Conservation (phyloP, 1,284 basidiomycete species). For the Marasmius fiardii region DNA sequence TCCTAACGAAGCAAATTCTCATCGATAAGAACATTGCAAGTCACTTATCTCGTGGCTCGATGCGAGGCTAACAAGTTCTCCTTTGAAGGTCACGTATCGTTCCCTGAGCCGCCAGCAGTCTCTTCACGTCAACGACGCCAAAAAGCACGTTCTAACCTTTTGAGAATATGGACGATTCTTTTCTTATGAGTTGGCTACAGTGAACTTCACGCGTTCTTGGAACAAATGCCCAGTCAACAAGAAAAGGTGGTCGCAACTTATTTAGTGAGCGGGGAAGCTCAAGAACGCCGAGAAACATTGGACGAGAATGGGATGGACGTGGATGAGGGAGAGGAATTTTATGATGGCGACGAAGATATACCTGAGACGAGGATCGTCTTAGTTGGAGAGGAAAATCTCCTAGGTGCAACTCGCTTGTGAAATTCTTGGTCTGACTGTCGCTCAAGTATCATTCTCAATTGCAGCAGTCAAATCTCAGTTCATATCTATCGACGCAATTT, state of each 20-base stretch:
- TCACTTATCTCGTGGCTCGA: slow-evolving; percentile 6
- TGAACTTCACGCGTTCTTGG: slow-evolving; percentile 57
- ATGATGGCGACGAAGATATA: slow-evolving; percentile 38
- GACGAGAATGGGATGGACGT: slow-evolving; percentile 28
- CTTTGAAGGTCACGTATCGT: slow-evolving; percentile 65
- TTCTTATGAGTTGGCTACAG: slow-evolving; percentile 30
- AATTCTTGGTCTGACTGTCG: not conserved
- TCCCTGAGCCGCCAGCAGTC: slow-evolving; percentile 64
- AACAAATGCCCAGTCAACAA: slow-evolving; percentile 34
- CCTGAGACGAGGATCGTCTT: slow-evolving; percentile 43
- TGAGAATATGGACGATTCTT: not conserved
- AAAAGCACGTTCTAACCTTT: slow-evolving; percentile 47
- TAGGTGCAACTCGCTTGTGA: slow-evolving; percentile 41
- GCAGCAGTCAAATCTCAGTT: slow-evolving; percentile 51
- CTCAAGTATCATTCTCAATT: not conserved
- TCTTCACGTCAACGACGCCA: slow-evolving; percentile 70
- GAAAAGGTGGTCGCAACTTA: slow-evolving; percentile 58
- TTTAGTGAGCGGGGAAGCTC: slow-evolving; percentile 53
- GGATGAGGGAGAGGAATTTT: slow-evolving; percentile 25
- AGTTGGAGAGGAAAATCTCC: slow-evolving; percentile 55
- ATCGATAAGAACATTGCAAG: slow-evolving; percentile 63
- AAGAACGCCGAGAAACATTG: slow-evolving; percentile 6
- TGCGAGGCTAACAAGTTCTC: slow-evolving; percentile 2
- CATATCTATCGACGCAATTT: slow-evolving; percentile 43
- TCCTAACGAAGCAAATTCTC: slow-evolving; percentile 59